Evolutionary conservation across 305 asterid species (phyloP).

Genomic region (Fraxinus angustifolia): DNA sequence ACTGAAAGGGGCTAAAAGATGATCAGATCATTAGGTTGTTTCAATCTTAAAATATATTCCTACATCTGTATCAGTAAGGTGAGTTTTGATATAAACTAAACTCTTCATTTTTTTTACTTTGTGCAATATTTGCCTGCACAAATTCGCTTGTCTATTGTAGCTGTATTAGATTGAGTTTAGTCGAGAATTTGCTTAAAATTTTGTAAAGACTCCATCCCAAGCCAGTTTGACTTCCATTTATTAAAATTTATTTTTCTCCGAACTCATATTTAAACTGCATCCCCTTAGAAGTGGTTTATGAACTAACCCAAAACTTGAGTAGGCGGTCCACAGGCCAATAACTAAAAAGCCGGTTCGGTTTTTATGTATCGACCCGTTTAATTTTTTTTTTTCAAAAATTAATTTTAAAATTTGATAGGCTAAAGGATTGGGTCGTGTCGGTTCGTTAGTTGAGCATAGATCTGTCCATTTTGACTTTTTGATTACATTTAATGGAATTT

Average conservation of each 20-base stretch:
- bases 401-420: not conserved
- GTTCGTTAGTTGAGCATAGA: not conserved
- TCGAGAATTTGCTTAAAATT: not conserved
- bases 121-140: not conserved
- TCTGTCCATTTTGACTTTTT: not conserved
- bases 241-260: not conserved
- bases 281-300: not conserved
- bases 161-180: not conserved
- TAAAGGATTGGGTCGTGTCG: not conserved
- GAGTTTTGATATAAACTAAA: no score
- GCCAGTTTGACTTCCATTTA: not conserved
- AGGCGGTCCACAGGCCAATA: not conserved
- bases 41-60: no score
- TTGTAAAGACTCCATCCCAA: not conserved
- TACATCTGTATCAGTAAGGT: no score
- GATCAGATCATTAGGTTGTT: no score
- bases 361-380: not conserved
- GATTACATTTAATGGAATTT: not conserved
- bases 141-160: not conserved
- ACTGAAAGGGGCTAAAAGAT: no score
- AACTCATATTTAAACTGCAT: no score
- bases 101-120: not conserved
- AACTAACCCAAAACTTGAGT: not conserved
- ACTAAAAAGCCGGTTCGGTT: not conserved
- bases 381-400: no score